These are phyloP conservation scores for Corchorus capsularis DNA, from an alignment of 345 rosid species.

Conservation along the genomic window DNA sequence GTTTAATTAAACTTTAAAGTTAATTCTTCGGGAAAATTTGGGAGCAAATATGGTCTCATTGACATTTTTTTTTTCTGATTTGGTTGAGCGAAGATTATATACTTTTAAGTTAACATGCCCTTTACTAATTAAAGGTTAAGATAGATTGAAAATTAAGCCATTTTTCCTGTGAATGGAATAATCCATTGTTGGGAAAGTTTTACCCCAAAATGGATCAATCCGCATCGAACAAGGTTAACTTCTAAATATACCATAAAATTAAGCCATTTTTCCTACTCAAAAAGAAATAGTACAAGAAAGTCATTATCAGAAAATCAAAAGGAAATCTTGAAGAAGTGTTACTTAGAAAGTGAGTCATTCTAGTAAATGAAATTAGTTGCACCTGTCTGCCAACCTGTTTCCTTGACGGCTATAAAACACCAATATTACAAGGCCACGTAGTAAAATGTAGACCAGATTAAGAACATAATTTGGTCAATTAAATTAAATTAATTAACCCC, in stretches of 20 bases:
- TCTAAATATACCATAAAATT: too few species aligned
- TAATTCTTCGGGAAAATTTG: background rate
- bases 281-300: too few species aligned
- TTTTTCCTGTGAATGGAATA: too few species aligned
- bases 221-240: too few species aligned
- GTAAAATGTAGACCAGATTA: background rate
- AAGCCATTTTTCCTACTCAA: background rate
- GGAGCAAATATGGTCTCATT: background rate
- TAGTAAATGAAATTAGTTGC: slow-evolving; percentile 16
- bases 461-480: background rate
- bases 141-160: background rate
- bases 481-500: background rate
- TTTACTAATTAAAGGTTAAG: background rate
- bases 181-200: too few species aligned
- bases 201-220: too few species aligned
- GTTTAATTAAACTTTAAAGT: background rate
- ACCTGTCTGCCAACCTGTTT: slow-evolving; percentile 19
- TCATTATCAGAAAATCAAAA: background rate
- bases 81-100: too few species aligned
- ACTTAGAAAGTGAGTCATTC: background rate
- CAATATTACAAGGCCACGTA: background rate
- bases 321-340: too few species aligned
- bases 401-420: background rate
- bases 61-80: too few species aligned
- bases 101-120: too few species aligned